Base-by-base conservation (phyloP, 805 yeast species). In the Saccharomyces kudriavzevii region DNA sequence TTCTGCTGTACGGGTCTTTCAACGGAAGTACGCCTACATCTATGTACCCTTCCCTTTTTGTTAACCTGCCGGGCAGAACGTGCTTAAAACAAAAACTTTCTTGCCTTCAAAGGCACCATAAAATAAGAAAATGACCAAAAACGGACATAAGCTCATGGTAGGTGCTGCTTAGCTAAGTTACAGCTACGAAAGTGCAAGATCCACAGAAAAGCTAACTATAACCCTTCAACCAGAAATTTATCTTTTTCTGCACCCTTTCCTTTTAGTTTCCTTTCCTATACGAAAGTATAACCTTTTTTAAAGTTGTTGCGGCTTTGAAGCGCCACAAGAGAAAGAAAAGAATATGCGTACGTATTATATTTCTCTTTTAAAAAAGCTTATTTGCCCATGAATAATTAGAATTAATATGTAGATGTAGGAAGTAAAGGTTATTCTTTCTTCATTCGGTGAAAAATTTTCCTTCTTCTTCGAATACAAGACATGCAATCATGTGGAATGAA, bases 401-500 rank as follows among this genome's bases (percentile, higher is more conserved):
- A 35, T 9, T 8, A 17, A 35, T n/a, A 35, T 10, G 43, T 35
- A 35, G 20, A 4, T 35, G 43, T 17, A 35, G 22, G 9, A 17
- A 35, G 24, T 10, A 17, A 8, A 8, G 43, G 10, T 17, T 17
- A 20, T 5, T 13, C 13, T 35, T 17, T 3, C 43, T 17, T 35
- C 10, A 11, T 27, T 2, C 17, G 14, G 4, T 31, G 14, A 31
- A 31, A 13, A 14, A 13, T 13, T 13, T 14, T 14, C 1, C 17
- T 4, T 31, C 14, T 31, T 31, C 14, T 5, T 31, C 6, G 17
- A 6, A 6, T 24, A 17, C 6, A 35, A 35, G 5, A 35, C 5
- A 35, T n/a, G 40, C 17, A 17, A 35, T 35, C 4, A 35, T 9
- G 43, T 35, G 11, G 57, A 52, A 30, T 56, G 56, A 3, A 57